Conservation (phyloP, 2,329 filamentous ascomycete genomes). For the Aspergillus fijiensis region DNA sequence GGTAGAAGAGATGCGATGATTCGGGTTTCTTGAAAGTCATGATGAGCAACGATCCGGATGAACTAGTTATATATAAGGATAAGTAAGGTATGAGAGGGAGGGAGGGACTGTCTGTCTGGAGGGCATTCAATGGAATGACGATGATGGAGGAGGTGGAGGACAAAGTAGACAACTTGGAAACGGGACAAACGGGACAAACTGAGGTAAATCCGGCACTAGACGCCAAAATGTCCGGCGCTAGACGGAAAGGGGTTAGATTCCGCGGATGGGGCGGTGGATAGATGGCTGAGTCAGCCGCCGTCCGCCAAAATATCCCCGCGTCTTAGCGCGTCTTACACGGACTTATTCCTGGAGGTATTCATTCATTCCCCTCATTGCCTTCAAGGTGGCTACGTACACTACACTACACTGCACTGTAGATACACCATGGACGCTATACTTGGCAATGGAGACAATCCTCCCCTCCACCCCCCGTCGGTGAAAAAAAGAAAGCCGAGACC, state of each 20-base stretch:
- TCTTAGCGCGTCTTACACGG: not conserved
- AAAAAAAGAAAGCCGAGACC: constrained; percentile 15
- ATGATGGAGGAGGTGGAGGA: not conserved
- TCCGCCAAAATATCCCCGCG: not conserved
- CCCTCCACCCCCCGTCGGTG: not conserved
- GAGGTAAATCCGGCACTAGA: not conserved
- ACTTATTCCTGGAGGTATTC: not conserved
- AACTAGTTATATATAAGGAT: no score
- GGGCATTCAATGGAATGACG: no score
- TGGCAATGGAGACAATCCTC: not conserved
- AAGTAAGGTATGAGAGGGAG: no score
- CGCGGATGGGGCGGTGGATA: not conserved
- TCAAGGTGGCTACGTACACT: not conserved
- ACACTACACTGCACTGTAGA: no score
- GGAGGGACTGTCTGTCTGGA: no score
- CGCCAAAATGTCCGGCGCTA: not conserved
- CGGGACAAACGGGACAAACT: not conserved
- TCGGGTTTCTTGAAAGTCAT: no score
- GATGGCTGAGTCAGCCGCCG: not conserved
- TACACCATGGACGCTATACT: not conserved
- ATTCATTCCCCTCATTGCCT: not conserved
- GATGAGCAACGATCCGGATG: no score
- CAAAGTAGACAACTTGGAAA: no score
- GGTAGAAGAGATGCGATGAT: no score
- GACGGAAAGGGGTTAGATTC: not conserved